A percentile compares a stretch with the other conserved stretches of the same genome.
phyloP scores from a whole-genome alignment of 768 basidiomycete species.

The Suillus variegatus region DNA sequence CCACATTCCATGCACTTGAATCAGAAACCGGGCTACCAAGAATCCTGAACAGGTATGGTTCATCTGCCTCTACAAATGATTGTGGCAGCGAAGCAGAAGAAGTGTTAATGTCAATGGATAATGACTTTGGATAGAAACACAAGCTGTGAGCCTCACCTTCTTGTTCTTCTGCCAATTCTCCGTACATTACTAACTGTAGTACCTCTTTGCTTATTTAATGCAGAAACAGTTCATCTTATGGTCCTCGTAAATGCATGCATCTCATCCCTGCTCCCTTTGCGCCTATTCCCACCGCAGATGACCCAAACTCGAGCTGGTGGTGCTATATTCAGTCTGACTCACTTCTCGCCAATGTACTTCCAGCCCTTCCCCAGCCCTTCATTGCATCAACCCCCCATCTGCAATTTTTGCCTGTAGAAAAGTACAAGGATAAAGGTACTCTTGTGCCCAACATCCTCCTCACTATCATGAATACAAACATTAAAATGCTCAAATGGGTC shows the following conservation, averaged over 20 bases:
- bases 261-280: constrained; percentile 29
- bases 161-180: background rate
- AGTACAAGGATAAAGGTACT: constrained; percentile 12
- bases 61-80: constrained; percentile 20
- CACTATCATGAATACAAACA: constrained; percentile 56
- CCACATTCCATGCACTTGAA: constrained; percentile 61
- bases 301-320: constrained; percentile 71
- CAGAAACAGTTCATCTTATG: constrained; percentile 33
- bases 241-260: constrained; percentile 65
- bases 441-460: constrained; percentile 44
- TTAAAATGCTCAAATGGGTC: constrained; percentile 64
- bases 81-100: constrained; percentile 42
- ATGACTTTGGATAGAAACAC: constrained; percentile 57
- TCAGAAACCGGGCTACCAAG: constrained; percentile 34
- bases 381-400: constrained; percentile 24
- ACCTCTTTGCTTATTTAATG: constrained; percentile 30
- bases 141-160: constrained; percentile 46
- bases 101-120: constrained; percentile 30
- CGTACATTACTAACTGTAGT: background rate
- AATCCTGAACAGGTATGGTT: constrained; percentile 28
- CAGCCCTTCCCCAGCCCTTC: constrained; percentile 45
- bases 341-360: constrained; percentile 66
- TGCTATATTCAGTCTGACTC: constrained; percentile 61
- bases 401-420: constrained; percentile 18
- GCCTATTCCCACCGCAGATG: constrained; percentile 40